These are phyloP conservation scores for Trichomonas tenax DNA, from an alignment of 208 protist genomes.

Conservation along the genomic window DNA sequence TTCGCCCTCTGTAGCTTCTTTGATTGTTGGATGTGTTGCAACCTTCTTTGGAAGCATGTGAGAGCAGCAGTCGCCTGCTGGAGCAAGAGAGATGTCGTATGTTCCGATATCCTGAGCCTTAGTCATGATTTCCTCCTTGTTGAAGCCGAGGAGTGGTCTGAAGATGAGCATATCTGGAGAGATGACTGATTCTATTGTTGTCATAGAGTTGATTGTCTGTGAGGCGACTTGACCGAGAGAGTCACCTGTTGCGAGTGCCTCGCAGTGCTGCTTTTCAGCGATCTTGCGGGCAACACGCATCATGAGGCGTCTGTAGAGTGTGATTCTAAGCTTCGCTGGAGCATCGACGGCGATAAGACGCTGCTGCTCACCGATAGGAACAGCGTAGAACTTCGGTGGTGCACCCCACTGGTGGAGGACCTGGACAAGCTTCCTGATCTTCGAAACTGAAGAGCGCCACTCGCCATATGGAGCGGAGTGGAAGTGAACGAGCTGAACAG, in stretches of 20 bases:
- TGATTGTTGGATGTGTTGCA: neutral
- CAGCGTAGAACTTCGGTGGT: neutral
- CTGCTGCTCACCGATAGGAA: neutral
- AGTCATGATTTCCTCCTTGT: neutral
- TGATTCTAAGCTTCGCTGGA: neutral
- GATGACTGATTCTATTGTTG: neutral
- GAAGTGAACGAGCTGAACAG: neutral
- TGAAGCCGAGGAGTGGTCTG: neutral
- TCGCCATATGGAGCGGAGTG: conserved; percentile 5
- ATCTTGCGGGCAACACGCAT: neutral
- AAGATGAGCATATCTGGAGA: neutral
- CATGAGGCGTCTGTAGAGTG: neutral
- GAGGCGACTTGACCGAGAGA: conserved; percentile 1
- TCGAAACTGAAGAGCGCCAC: neutral
- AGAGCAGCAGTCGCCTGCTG: neutral
- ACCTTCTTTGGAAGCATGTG: conserved; percentile 15
- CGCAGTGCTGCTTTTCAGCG: neutral
- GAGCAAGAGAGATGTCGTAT: neutral
- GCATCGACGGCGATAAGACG: neutral
- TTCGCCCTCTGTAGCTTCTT: neutral
- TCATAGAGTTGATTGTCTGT: neutral
- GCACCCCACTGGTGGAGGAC: neutral
- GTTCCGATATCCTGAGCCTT: neutral
- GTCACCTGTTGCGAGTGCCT: neutral
- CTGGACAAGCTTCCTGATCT: neutral